Conservation (phyloP, 495 filamentous ascomycete species). For the Xylaria castorea region DNA sequence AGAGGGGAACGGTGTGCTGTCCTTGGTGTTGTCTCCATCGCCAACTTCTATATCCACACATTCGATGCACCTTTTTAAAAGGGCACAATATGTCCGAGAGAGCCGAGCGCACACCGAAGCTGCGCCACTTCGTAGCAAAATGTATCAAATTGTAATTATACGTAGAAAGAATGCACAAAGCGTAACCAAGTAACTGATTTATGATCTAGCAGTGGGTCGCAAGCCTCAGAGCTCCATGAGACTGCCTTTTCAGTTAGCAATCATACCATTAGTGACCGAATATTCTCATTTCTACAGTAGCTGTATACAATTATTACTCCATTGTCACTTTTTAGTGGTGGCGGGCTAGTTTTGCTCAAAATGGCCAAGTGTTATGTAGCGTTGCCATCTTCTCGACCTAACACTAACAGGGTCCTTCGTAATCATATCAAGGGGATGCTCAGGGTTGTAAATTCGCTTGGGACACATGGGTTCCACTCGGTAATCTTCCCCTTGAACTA, state of each 20-base stretch:
- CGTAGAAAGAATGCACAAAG: not conserved
- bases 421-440: conserved; percentile 36
- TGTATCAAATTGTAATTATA: not conserved
- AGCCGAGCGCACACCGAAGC: conserved; percentile 19
- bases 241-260: not conserved
- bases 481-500: conserved; percentile 45
- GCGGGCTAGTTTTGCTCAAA: conserved; percentile 7
- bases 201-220: not conserved
- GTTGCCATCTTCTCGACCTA: conserved; percentile 19
- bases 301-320: not conserved
- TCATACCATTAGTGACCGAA: not conserved
- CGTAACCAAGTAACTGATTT: not conserved
- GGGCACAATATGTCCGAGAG: conserved; percentile 6
- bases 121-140: conserved; percentile 9
- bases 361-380: conserved; percentile 16
- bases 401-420: conserved; percentile 15
- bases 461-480: conserved; percentile 37
- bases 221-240: not conserved
- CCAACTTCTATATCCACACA: conserved; percentile 9
- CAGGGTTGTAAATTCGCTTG: conserved; percentile 32
- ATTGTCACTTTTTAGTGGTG: conserved; percentile 2
- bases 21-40: conserved; percentile 8
- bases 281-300: not conserved
- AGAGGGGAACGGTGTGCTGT: conserved; percentile 19
- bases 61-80: not conserved